Conservation (phyloP, 176 grass and related monocot genomes). For the Eragrostis curvula region DNA sequence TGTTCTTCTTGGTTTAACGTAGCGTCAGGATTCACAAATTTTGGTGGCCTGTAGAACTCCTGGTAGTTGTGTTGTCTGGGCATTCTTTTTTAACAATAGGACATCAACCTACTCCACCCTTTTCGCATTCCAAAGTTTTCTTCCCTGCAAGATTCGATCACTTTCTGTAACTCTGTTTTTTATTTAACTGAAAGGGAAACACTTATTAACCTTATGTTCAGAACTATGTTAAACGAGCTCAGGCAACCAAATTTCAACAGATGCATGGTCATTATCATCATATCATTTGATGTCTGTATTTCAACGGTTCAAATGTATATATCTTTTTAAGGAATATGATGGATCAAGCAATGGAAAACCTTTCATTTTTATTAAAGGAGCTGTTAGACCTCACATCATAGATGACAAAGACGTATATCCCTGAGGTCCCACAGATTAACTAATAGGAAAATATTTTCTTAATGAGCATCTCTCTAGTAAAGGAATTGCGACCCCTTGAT, state of each 20-base stretch:
- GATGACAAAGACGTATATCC: not conserved
- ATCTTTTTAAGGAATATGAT: slow-evolving; percentile 7
- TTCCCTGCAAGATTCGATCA: not conserved
- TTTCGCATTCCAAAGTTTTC: slow-evolving; percentile 7
- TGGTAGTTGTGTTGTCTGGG: not conserved
- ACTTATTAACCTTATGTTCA: not conserved
- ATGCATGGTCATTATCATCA: not conserved
- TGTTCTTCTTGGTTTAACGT: not conserved
- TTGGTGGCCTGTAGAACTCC: not conserved
- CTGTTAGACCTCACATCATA: not conserved
- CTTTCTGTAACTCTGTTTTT: not conserved
- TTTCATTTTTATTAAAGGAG: not conserved
- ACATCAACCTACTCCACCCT: not conserved
- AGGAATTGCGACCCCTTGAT: too few relatives aligned
- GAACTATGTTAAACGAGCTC: not conserved
- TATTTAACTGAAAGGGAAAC: not conserved
- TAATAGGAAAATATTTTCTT: not conserved
- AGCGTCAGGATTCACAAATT: not conserved
- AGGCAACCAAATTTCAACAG: not conserved
- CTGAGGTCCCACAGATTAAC: not conserved
- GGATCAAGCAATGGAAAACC: not conserved
- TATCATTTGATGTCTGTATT: slow-evolving; percentile 18
- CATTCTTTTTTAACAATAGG: not conserved
- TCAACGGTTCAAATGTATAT: slow-evolving; percentile 28
- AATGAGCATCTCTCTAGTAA: too few relatives aligned